Evolutionary conservation across 345 rosid genomes (phyloP).

Genomic region (Leavenworthia alabamica): DNA sequence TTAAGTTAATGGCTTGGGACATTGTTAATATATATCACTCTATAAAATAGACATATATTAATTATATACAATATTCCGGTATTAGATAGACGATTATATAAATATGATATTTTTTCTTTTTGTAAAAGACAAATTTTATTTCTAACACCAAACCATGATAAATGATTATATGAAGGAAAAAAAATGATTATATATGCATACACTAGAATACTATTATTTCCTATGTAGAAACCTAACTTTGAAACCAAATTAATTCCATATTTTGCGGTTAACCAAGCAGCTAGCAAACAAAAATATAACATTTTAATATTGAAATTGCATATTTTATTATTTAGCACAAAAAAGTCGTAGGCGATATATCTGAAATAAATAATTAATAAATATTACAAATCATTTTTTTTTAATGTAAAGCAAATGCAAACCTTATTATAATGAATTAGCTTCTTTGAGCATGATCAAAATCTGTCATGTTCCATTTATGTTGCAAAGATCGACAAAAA

Average conservation of each 20-base stretch:
- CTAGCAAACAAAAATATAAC: slow-evolving; percentile 12
- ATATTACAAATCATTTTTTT: not conserved
- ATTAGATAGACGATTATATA: too few species aligned
- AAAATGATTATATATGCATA: too few species aligned
- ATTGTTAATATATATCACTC: too few species aligned
- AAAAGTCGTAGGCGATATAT: not conserved
- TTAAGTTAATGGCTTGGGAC: too few species aligned
- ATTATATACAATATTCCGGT: too few species aligned
- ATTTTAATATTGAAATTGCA: not conserved
- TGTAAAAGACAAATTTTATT: too few species aligned
- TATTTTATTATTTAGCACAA: not conserved
- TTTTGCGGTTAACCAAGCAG: slow-evolving; percentile 8
- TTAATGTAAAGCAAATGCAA: not conserved
- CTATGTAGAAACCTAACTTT: too few species aligned
- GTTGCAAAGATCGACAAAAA: not conserved
- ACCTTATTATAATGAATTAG: not conserved
- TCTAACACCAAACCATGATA: too few species aligned
- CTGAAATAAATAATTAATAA: not conserved
- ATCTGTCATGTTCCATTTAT: slow-evolving; percentile 15
- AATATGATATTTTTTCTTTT: too few species aligned
- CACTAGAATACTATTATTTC: too few species aligned
- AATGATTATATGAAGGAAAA: too few species aligned
- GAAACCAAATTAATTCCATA: slow-evolving; percentile 2
- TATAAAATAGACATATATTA: too few species aligned
- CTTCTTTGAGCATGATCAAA: slow-evolving; percentile 15